Percentiles rank a stretch among this genome's conserved stretches.
These are phyloP conservation scores for Gyrodon lividus DNA, from an alignment of 768 basidiomycete genomes.

Conservation along the genomic window DNA sequence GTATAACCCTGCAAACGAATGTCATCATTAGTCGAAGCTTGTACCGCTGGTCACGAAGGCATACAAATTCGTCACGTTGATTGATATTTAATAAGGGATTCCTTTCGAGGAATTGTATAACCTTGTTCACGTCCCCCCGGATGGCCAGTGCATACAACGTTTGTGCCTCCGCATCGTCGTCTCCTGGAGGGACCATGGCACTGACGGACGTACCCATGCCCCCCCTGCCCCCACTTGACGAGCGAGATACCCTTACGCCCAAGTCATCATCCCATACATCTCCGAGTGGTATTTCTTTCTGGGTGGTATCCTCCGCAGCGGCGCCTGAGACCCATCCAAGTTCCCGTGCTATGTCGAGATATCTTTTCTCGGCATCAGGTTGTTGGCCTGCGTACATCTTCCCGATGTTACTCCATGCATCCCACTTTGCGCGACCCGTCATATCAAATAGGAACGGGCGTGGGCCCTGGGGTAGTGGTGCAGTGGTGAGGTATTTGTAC, in stretches of 20 bases:
- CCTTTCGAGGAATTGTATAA: conserved; percentile 44
- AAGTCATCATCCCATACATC: conserved; percentile 48
- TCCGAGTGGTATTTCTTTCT: conserved; percentile 28
- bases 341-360: conserved; percentile 63
- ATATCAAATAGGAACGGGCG: conserved; percentile 79
- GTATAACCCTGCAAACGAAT: conserved; percentile 70
- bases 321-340: conserved; percentile 64
- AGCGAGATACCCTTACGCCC: conserved; percentile 23
- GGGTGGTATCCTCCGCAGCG: conserved; percentile 5
- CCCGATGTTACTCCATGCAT: conserved; percentile 65
- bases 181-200: conserved; percentile 44
- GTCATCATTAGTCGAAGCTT: conserved; percentile 2
- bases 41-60: conserved; percentile 22
- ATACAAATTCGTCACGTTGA: conserved; percentile 69
- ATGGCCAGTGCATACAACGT: conserved; percentile 65
- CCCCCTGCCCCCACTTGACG: conserved; percentile 27
- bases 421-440: conserved; percentile 83
- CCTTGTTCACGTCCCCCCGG: conserved; percentile 45
- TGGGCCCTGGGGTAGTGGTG: conserved; percentile 49
- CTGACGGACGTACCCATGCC: conserved; percentile 65
- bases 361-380: conserved; percentile 57
- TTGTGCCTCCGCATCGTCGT: conserved; percentile 41
- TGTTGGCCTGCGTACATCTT: conserved; percentile 44
- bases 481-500: conserved; percentile 73
- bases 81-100: conserved; percentile 52